Evolutionary conservation across 495 filamentous ascomycete species (phyloP).

Genomic region (Aspergillus haitiensis): DNA sequence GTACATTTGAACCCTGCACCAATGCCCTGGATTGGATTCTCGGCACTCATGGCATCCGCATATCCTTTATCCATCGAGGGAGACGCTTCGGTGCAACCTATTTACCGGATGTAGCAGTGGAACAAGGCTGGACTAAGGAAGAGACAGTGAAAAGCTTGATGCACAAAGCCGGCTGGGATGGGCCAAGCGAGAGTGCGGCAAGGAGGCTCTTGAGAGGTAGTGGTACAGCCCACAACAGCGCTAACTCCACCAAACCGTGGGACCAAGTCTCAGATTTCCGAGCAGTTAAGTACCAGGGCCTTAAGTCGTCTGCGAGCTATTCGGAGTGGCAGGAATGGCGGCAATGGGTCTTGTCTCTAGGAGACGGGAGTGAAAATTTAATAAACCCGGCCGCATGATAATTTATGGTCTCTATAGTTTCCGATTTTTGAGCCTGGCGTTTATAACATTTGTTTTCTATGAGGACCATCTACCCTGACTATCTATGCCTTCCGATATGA

Average conservation of each 20-base stretch:
- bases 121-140: constrained; percentile 96
- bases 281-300: constrained; percentile 79
- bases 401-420: background rate
- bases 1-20: constrained; percentile 70
- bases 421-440: background rate
- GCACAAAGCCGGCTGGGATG: constrained; percentile 86
- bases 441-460: background rate
- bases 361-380: constrained; percentile 33
- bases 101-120: constrained; percentile 83
- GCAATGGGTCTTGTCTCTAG: constrained; percentile 61
- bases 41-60: constrained; percentile 79
- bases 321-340: constrained; percentile 75
- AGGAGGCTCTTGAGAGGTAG: constrained; percentile 41
- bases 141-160: constrained; percentile 87
- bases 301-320: constrained; percentile 67
- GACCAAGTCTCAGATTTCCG: constrained; percentile 67
- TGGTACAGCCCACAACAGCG: constrained; percentile 11
- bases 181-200: constrained; percentile 49
- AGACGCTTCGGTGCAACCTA: constrained; percentile 72
- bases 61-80: constrained; percentile 68
- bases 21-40: constrained; percentile 82
- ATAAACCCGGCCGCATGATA: constrained; percentile 6
- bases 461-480: background rate
- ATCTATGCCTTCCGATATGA: constrained; percentile 12
- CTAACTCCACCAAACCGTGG: constrained; percentile 55